Evolutionary conservation across 2,329 filamentous ascomycete genomes (phyloP).

Genomic region (Talaromyces funiculosus): DNA sequence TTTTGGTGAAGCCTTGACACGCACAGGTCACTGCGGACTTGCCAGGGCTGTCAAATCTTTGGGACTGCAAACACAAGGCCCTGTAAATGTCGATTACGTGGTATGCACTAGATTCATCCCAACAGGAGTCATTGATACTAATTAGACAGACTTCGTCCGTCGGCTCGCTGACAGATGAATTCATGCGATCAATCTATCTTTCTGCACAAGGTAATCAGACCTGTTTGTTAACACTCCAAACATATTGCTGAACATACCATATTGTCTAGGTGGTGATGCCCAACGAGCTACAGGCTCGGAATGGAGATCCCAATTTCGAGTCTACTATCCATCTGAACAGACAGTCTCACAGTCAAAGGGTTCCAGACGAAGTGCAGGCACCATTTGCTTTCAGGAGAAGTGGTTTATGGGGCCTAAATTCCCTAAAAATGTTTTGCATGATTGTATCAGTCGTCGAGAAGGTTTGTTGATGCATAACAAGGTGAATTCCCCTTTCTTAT

Average conservation of each 20-base stretch:
- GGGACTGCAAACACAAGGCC: conserved; percentile 51
- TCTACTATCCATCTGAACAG: conserved; percentile 73
- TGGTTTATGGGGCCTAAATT: conserved; percentile 69
- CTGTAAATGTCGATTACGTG: conserved; percentile 67
- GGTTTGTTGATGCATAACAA: conserved; percentile 89
- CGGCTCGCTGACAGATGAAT: conserved; percentile 64
- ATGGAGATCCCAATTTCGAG: conserved; percentile 54
- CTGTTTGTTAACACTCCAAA: background rate
- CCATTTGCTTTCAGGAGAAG: conserved; percentile 69
- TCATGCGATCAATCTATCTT: conserved; percentile 57
- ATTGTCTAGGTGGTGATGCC: conserved; percentile 40
- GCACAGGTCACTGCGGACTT: conserved; percentile 70
- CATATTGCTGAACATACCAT: background rate
- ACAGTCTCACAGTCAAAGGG: conserved; percentile 64
- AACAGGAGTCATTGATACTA: conserved; percentile 11
- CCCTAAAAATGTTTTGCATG: conserved; percentile 64
- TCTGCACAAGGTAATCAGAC: conserved; percentile 49
- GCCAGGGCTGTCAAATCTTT: conserved; percentile 60
- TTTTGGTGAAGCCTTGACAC: conserved; percentile 39
- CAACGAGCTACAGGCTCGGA: conserved; percentile 27
- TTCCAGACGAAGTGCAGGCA: conserved; percentile 63
- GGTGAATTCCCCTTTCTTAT: conserved; percentile 42
- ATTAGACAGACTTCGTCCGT: conserved; percentile 65
- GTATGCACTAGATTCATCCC: conserved; percentile 35
- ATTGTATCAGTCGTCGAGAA: conserved; percentile 64